Percentiles rank a stretch among this genome's conserved stretches.
phyloP scores from a whole-genome alignment of 768 basidiomycete species.

The Leccinum obscurum region DNA sequence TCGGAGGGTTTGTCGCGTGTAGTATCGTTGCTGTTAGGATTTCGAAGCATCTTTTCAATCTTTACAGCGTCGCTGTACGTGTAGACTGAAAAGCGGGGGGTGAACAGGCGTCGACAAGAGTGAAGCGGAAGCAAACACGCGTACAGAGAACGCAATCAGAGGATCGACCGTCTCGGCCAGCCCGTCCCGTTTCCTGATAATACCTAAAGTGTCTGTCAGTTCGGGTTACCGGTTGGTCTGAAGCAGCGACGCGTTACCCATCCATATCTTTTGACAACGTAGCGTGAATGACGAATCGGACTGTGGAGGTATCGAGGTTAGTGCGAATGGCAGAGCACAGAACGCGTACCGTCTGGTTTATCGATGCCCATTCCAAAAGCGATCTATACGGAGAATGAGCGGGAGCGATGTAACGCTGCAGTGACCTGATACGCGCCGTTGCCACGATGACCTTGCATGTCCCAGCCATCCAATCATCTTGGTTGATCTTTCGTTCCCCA shows the following conservation, averaged over 20 bases:
- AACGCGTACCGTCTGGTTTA: slow-evolving; percentile 65
- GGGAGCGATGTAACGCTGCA: neutral
- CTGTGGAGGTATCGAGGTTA: slow-evolving; percentile 39
- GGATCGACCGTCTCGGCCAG: slow-evolving; percentile 84
- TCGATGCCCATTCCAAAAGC: slow-evolving; percentile 99
- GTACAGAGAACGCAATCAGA: slow-evolving; percentile 88
- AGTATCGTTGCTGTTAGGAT: slow-evolving; percentile 41
- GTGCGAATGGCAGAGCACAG: neutral
- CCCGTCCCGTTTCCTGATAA: slow-evolving; percentile 96
- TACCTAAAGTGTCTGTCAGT: slow-evolving; percentile 46
- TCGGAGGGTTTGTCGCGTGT: slow-evolving; percentile 31
- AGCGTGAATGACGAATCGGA: slow-evolving; percentile 91
- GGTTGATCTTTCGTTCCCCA: slow-evolving; percentile 60
- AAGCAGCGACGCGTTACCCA: too few species aligned
- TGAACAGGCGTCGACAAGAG: neutral
- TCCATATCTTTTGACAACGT: slow-evolving; percentile 26
- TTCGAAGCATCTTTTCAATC: slow-evolving; percentile 61
- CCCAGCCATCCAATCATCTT: slow-evolving; percentile 74
- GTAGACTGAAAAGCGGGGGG: slow-evolving; percentile 52
- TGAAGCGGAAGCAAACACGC: slow-evolving; percentile 28
- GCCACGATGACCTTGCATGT: slow-evolving; percentile 84
- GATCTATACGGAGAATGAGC: slow-evolving; percentile 48
- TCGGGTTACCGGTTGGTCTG: neutral
- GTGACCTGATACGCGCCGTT: slow-evolving; percentile 56
- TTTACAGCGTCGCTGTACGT: slow-evolving; percentile 54